Percentiles rank a stretch among this genome's conserved stretches.
phyloP scores from a whole-genome alignment of 768 basidiomycete genomes.

The Fistulinella prunicolor region DNA sequence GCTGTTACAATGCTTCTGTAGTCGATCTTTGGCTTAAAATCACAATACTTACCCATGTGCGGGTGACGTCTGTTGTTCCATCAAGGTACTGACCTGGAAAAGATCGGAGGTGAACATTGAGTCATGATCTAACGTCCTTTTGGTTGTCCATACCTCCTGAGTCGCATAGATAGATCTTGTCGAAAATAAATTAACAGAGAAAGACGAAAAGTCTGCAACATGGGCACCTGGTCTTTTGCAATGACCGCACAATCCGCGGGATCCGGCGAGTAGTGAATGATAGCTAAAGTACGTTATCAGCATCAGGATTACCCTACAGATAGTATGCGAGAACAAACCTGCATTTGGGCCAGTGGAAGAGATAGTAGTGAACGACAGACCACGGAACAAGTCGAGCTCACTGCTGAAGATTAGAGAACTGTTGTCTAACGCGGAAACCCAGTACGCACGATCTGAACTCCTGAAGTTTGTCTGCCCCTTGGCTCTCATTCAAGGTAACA shows the following conservation, averaged over 20 bases:
- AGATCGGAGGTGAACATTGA: neutral
- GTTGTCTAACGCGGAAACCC: neutral
- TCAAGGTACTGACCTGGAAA: slow-evolving; percentile 75
- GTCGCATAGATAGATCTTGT: slow-evolving; percentile 73
- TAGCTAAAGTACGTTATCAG: slow-evolving; percentile 44
- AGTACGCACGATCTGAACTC: slow-evolving; percentile 72
- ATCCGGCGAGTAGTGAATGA: slow-evolving; percentile 92
- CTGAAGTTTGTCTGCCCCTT: slow-evolving; percentile 78
- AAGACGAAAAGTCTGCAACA: neutral
- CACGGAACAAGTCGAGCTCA: slow-evolving; percentile 75
- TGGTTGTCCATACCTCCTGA: slow-evolving; percentile 60
- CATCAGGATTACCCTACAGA: neutral
- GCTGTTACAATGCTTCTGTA: slow-evolving; percentile 40
- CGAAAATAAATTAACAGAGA: slow-evolving; percentile 38
- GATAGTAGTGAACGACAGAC: slow-evolving; percentile 89
- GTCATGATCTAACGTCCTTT: neutral
- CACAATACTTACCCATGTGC: slow-evolving; percentile 67
- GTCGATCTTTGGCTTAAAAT: neutral
- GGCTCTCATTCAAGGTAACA: slow-evolving; percentile 65
- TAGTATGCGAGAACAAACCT: slow-evolving; percentile 44
- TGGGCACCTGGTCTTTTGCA: slow-evolving; percentile 62
- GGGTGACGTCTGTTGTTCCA: slow-evolving; percentile 93
- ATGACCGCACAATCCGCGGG: slow-evolving; percentile 70
- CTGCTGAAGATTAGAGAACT: slow-evolving; percentile 36
- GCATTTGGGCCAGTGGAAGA: slow-evolving; percentile 91